Conservation (phyloP, 2,329 filamentous ascomycete species). For the Cladosporium velox region DNA sequence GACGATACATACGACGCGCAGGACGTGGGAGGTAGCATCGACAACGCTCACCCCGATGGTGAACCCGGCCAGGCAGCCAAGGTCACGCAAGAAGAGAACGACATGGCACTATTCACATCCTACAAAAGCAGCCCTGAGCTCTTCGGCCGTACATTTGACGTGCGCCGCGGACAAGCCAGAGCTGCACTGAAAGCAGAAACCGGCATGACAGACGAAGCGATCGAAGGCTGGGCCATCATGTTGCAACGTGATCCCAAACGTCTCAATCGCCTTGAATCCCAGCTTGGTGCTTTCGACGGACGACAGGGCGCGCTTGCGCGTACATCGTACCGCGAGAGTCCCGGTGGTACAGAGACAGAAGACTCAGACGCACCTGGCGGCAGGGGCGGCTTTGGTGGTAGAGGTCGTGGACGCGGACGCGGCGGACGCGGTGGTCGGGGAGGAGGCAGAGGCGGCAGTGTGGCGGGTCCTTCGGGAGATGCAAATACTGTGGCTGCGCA, state of each 20-base stretch:
- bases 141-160: conserved; percentile 72
- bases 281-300: conserved; percentile 66
- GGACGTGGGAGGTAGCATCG: conserved; percentile 87
- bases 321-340: conserved; percentile 64
- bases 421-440: conserved; percentile 48
- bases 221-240: conserved; percentile 95
- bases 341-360: conserved; percentile 59
- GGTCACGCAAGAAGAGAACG: conserved; percentile 49
- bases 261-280: conserved; percentile 68
- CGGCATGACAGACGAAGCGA: conserved; percentile 86
- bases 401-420: conserved; percentile 54
- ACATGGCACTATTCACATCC: conserved; percentile 71
- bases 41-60: conserved; percentile 57
- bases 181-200: conserved; percentile 70
- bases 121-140: conserved; percentile 65
- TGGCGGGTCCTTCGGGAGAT: conserved; percentile 67
- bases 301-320: conserved; percentile 65
- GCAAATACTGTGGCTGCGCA: conserved; percentile 71
- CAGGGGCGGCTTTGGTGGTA: conserved; percentile 46
- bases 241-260: conserved; percentile 70
- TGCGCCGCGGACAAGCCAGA: conserved; percentile 65
- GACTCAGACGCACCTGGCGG: conserved; percentile 52
- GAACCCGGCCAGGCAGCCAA: conserved; percentile 52
- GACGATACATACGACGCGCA: conserved; percentile 95
- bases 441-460: conserved; percentile 51